Evolutionary conservation across 495 filamentous ascomycete genomes (phyloP), one percentile per base, ranked within the genome.

Genomic region (Lepraria neglecta): DNA sequence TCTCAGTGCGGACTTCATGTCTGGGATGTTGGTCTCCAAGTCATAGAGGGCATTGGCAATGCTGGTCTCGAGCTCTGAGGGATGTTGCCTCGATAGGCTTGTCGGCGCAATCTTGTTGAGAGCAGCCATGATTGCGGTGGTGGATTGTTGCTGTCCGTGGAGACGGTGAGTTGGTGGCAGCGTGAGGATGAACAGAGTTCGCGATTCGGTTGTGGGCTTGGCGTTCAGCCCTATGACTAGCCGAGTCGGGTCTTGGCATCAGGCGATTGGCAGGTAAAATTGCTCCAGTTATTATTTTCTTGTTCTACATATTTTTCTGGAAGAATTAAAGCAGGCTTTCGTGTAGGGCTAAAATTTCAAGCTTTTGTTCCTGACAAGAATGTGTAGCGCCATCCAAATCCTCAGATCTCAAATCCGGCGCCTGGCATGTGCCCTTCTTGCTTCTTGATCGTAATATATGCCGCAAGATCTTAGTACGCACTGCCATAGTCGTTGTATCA

Each of bases 21-120:
- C 94, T 73, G 89, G 78, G 73, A 91, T 95, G 84, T 95, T 96
- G 80, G 84, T 89, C 88, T 98, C 94, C 74, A 98, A 86, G 69
- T 98, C 94, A 81, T 87, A 95, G 65, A 98, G 88, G 79, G 92
- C 94, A 77, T 84, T 85, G 73, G 94, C 92, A 74, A 98, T 94
- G 80, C 76, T 88, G 72, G 80, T 85, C 88, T 98, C 94, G 68
- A 96, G 83, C 84, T 98, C 94, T 63, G 90, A 94, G 65, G 94
- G 94, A 76, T 84, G 90, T 75, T 87, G 82, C 80, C 91, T 86
- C 74, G 92, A 96, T 50, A 92, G 87, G 82, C 90, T 95, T 84
- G 91, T 97, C 69, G 85, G 77, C 74, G 92, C 91, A 77, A 98
- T 97, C 90, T 67, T 67, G 45, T 67, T 67, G 42, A 67, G 57